phyloP scores from a whole-genome alignment of 2,329 filamentous ascomycete species.

The Cladophialophora yegresii region DNA sequence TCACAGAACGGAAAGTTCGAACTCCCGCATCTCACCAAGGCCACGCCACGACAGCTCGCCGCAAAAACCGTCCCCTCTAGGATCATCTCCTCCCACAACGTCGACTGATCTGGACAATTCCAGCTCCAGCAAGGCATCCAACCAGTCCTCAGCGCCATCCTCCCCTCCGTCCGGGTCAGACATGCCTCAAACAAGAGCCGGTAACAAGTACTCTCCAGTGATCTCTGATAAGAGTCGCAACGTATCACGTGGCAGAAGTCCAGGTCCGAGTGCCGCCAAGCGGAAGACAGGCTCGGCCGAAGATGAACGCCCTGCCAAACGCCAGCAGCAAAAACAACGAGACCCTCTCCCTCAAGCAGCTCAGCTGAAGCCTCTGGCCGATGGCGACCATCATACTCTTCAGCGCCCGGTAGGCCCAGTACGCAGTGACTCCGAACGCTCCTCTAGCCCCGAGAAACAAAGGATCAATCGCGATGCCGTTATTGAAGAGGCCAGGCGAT shows the following conservation, averaged over 20 bases:
- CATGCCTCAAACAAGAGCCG: slow-evolving; percentile 37
- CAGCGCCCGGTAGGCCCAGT: slow-evolving; percentile 21
- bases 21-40: slow-evolving; percentile 39
- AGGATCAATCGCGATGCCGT: slow-evolving; percentile 45
- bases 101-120: slow-evolving; percentile 59
- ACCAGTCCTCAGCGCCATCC: slow-evolving; percentile 49
- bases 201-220: slow-evolving; percentile 40
- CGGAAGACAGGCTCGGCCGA: slow-evolving; percentile 44
- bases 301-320: slow-evolving; percentile 39
- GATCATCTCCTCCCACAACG: slow-evolving; percentile 62
- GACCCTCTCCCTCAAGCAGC: not conserved
- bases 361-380: slow-evolving; percentile 37
- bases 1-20: slow-evolving; percentile 19
- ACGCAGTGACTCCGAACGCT: slow-evolving; percentile 29
- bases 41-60: slow-evolving; percentile 54
- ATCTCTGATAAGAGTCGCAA: slow-evolving; percentile 29
- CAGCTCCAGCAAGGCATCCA: slow-evolving; percentile 43
- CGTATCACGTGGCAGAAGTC: slow-evolving; percentile 24
- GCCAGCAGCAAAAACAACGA: slow-evolving; percentile 34
- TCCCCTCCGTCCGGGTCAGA: slow-evolving; percentile 45
- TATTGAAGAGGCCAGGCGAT: slow-evolving; percentile 48
- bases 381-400: slow-evolving; percentile 12
- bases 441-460: slow-evolving; percentile 40
- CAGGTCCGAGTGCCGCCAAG: slow-evolving; percentile 44
- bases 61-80: slow-evolving; percentile 63